Conservation (phyloP, 2,329 filamentous ascomycete genomes). For the Thermothelomyces thermophilus region DNA sequence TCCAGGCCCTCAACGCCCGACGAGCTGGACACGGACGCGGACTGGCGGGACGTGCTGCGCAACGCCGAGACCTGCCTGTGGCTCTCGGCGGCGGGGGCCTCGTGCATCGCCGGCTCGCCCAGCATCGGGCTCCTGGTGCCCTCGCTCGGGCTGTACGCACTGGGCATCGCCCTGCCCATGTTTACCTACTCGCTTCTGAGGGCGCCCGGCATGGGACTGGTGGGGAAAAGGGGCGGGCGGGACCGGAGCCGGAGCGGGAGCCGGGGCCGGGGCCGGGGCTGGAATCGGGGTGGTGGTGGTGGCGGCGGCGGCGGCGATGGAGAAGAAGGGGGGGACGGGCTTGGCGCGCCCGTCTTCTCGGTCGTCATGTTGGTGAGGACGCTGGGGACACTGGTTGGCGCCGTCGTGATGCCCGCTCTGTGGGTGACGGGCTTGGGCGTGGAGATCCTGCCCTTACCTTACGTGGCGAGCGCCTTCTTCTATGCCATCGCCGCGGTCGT, state of each 20-base stretch:
- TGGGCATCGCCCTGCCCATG: conserved; percentile 43
- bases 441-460: conserved; percentile 35
- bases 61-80: conserved; percentile 34
- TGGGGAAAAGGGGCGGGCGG: conserved; percentile 5
- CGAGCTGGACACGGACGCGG: conserved; percentile 14
- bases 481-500: conserved; percentile 30
- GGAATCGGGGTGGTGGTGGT: too few species aligned
- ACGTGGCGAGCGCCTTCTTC: conserved; percentile 34
- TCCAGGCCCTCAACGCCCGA: too few species aligned
- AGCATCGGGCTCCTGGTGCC: conserved; percentile 37
- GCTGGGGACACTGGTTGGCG: conserved; percentile 40
- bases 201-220: conserved; percentile 33
- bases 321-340: not conserved
- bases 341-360: conserved; percentile 40
- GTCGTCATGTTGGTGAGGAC: conserved; percentile 48
- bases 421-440: conserved; percentile 41
- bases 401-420: conserved; percentile 40
- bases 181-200: conserved; percentile 45
- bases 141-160: conserved; percentile 39
- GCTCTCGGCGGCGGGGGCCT: conserved; percentile 37
- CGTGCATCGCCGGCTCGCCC: conserved; percentile 36
- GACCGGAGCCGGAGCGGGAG: not conserved
- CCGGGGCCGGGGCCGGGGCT: too few species aligned
- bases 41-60: conserved; percentile 26
- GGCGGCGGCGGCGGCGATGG: not conserved